phyloP scores from a whole-genome alignment of 2,329 filamentous ascomycete genomes.

The Pezicula carpinea region DNA sequence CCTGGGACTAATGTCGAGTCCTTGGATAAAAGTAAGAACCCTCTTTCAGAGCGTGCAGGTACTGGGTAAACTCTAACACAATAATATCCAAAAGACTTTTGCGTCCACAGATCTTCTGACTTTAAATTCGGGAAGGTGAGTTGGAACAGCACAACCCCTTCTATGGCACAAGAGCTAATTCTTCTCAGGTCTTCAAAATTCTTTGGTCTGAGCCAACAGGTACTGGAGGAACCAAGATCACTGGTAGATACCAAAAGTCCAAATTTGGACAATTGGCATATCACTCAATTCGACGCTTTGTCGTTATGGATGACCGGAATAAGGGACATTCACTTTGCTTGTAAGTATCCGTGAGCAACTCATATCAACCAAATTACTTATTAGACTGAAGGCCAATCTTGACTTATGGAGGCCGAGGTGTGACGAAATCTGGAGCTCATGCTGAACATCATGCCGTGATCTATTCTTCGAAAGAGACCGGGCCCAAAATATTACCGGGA shows the following conservation, averaged over 20 bases:
- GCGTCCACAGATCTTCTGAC: not conserved
- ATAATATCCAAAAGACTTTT: not conserved
- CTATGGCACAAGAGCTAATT: not conserved
- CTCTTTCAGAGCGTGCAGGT: not conserved
- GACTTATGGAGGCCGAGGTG: slow-evolving; percentile 12
- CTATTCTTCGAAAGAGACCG: slow-evolving; percentile 3
- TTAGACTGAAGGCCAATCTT: slow-evolving; percentile 13
- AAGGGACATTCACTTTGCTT: slow-evolving; percentile 11
- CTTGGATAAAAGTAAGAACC: not conserved
- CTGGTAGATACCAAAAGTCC: not conserved
- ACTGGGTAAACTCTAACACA: not conserved
- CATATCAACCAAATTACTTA: not conserved
- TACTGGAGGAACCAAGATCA: not conserved
- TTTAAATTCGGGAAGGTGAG: not conserved
- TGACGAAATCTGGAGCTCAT: slow-evolving; percentile 13
- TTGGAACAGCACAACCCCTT: not conserved
- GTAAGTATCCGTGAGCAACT: slow-evolving; percentile 6
- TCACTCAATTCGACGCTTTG: slow-evolving; percentile 10
- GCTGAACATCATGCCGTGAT: slow-evolving; percentile 12
- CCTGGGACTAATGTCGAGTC: no score
- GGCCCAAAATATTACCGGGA: not conserved
- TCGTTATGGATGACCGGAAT: not conserved
- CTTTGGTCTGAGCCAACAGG: slow-evolving; percentile 6
- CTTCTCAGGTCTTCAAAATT: slow-evolving; percentile 8
- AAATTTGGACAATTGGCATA: slow-evolving; percentile 4